Evolutionary conservation across 2,329 filamentous ascomycete genomes (phyloP).

Genomic region (Aureobasidium leucospermi): DNA sequence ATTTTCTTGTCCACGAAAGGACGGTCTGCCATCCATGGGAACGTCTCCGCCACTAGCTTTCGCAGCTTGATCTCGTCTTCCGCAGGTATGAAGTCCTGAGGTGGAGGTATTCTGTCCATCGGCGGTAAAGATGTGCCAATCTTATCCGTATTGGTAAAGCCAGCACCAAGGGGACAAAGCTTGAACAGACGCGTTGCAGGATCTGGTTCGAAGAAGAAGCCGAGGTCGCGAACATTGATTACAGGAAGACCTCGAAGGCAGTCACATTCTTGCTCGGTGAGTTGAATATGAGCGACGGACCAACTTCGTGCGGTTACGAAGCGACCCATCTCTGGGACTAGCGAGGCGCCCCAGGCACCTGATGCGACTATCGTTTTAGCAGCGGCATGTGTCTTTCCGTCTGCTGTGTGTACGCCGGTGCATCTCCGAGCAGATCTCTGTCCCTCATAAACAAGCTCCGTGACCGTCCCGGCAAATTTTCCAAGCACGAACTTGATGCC

Average conservation of each 20-base stretch:
- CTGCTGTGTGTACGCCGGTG: background rate
- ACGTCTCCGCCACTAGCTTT: constrained; percentile 43
- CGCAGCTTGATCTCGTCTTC: constrained; percentile 48
- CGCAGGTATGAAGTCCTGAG: constrained; percentile 43
- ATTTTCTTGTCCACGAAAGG: constrained; percentile 50
- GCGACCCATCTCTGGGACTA: constrained; percentile 44
- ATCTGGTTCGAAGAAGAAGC: constrained; percentile 54
- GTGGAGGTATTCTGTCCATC: constrained; percentile 33
- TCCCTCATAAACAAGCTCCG: background rate
- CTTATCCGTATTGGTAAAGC: constrained; percentile 38
- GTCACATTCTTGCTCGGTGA: constrained; percentile 48
- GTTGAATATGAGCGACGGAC: constrained; percentile 53
- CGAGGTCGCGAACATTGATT: constrained; percentile 49
- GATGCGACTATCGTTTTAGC: constrained; percentile 41
- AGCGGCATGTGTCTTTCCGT: constrained; percentile 18
- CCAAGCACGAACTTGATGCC: constrained; percentile 27
- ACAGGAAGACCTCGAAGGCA: constrained; percentile 52
- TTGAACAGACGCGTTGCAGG: constrained; percentile 51
- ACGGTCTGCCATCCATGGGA: constrained; percentile 47
- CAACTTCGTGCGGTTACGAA: constrained; percentile 51
- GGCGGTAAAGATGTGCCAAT: constrained; percentile 38
- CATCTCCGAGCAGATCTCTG: background rate
- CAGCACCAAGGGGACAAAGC: constrained; percentile 52
- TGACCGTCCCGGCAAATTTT: background rate
- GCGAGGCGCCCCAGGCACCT: constrained; percentile 42